phyloP scores from a whole-genome alignment of 805 yeast species.

The Tanozyma kutaoensis region DNA sequence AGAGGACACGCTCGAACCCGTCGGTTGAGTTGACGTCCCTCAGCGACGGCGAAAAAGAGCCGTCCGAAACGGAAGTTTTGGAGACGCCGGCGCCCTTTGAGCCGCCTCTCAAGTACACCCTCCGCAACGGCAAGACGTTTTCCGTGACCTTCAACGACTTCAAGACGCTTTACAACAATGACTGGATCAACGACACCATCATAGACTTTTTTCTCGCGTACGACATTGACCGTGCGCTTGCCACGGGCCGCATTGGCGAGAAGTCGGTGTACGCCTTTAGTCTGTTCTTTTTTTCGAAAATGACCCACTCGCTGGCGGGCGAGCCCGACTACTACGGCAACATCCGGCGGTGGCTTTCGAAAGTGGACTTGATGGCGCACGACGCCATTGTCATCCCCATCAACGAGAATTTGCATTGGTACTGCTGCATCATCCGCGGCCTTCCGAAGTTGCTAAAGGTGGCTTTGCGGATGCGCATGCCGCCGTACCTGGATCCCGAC shows the following conservation, averaged over 20 bases:
- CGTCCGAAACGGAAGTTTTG: constrained; percentile 1
- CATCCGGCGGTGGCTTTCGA: constrained; percentile 68
- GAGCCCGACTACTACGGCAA: constrained; percentile 36
- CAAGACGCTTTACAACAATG: constrained; percentile 62
- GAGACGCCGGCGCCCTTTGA: constrained; percentile 27
- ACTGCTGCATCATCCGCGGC: constrained; percentile 57
- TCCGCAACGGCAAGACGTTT: constrained; percentile 41
- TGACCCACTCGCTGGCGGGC: constrained; percentile 16
- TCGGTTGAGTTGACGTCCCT: no score
- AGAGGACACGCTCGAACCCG: no score
- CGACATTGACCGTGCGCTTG: constrained; percentile 27
- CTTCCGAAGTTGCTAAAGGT: constrained; percentile 18
- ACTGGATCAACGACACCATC: constrained; percentile 83
- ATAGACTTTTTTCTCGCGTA: constrained; percentile 73
- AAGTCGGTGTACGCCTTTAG: constrained; percentile 49
- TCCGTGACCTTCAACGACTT: constrained; percentile 60
- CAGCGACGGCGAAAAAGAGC: no score
- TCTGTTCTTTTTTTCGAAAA: constrained; percentile 69
- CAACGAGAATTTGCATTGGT: constrained; percentile 80
- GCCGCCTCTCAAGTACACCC: constrained; percentile 34
- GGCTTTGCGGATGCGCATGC: neutral
- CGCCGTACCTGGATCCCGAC: constrained; percentile 1
- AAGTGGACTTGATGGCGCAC: constrained; percentile 43
- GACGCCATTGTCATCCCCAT: constrained; percentile 67
- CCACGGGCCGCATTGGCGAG: constrained; percentile 9